These are phyloP conservation scores for Colletotrichum salicis DNA, from an alignment of 2,329 filamentous ascomycete species.

Conservation along the genomic window DNA sequence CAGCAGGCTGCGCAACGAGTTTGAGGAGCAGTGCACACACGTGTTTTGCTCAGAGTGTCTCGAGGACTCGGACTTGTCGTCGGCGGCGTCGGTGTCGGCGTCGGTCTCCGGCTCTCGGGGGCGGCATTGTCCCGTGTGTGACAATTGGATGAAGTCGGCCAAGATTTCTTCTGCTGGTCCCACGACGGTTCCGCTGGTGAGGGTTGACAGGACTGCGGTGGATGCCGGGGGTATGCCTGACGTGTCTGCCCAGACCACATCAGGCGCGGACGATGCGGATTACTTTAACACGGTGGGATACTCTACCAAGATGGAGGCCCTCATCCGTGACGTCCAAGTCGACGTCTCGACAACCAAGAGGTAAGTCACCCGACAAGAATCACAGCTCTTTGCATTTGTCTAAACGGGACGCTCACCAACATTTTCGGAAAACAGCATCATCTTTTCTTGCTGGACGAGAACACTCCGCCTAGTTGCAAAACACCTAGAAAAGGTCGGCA, in stretches of 20 bases:
- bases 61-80: constrained; percentile 34
- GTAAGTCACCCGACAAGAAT: constrained; percentile 22
- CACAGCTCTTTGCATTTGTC: no score
- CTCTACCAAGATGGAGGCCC: constrained; percentile 47
- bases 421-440: constrained; percentile 45
- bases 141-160: constrained; percentile 22
- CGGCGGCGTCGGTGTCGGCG: no score
- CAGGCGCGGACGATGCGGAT: constrained; percentile 29
- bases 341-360: constrained; percentile 41
- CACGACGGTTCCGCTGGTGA: not conserved
- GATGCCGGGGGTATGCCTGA: constrained; percentile 14
- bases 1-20: constrained; percentile 34
- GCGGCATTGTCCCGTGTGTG: constrained; percentile 41
- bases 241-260: not conserved
- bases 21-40: constrained; percentile 43
- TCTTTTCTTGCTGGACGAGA: constrained; percentile 59
- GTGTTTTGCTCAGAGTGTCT: constrained; percentile 46
- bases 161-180: not conserved
- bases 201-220: not conserved
- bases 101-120: not conserved
- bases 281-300: constrained; percentile 43
- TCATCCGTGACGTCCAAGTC: constrained; percentile 45
- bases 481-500: constrained; percentile 41
- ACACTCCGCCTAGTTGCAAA: constrained; percentile 51
- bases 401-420: no score